phyloP scores from a whole-genome alignment of 805 yeast genomes.

The Wickerhamomyces chaumierensis region DNA sequence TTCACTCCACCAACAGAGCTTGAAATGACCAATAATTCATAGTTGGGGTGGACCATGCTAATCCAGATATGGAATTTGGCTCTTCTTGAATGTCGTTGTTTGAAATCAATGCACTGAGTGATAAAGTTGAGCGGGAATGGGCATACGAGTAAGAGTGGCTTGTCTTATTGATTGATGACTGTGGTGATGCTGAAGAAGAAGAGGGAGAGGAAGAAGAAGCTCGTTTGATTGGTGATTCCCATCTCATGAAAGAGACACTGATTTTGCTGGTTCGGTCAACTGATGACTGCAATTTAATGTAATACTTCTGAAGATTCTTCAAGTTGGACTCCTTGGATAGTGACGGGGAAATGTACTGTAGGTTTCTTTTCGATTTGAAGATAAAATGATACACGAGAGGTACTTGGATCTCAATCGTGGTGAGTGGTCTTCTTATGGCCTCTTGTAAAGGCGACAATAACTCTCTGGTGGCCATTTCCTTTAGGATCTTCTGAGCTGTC shows the following conservation, averaged over 20 bases:
- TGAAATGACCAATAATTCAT: conserved; percentile 46
- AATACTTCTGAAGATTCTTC: conserved; percentile 12
- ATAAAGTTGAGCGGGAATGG: too few relatives aligned
- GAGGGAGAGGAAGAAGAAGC: too few relatives aligned
- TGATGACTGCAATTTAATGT: conserved; percentile 14
- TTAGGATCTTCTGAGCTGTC: conserved; percentile 41
- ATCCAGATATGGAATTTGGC: conserved; percentile 22
- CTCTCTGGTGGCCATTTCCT: conserved; percentile 24
- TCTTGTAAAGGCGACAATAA: conserved; percentile 27
- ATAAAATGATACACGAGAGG: conserved; percentile 65
- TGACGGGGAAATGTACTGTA: conserved; percentile 45
- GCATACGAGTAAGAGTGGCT: too few relatives aligned
- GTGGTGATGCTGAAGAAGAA: too few relatives aligned
- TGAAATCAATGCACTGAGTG: too few relatives aligned
- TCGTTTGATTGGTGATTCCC: conserved; percentile 19
- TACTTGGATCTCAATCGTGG: conserved; percentile 42
- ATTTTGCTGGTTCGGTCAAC: conserved; percentile 24
- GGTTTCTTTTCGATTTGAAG: conserved; percentile 56
- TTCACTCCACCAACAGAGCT: conserved; percentile 41
- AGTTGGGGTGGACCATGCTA: conserved; percentile 46
- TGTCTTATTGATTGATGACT: too few relatives aligned
- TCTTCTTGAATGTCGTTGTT: not conserved
- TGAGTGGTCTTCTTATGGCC: conserved; percentile 26
- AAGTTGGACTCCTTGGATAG: conserved; percentile 6
- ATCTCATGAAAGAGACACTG: conserved; percentile 34